Conservation (phyloP, 495 filamentous ascomycete genomes). For the Thozetella sp. region DNA sequence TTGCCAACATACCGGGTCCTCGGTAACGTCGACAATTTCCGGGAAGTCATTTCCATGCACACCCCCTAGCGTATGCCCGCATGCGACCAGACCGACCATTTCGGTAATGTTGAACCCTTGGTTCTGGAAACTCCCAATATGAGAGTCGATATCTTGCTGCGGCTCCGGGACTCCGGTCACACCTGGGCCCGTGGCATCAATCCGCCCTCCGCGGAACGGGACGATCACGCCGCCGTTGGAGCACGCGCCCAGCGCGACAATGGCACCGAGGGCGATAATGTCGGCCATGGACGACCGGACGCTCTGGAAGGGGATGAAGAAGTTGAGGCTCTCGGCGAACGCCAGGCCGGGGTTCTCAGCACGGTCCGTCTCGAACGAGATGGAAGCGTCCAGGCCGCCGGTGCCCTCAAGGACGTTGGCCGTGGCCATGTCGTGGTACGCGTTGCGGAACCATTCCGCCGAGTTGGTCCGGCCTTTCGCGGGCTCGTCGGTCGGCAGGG, state of each 20-base stretch:
- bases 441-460: conserved; percentile 46
- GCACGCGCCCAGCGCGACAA: conserved; percentile 4
- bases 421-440: conserved; percentile 39
- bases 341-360: conserved; percentile 34
- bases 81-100: conserved; percentile 40
- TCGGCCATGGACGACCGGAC: conserved; percentile 9
- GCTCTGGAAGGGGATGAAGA: conserved; percentile 10
- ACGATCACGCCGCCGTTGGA: conserved; percentile 35
- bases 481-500: not conserved
- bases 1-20: conserved; percentile 2
- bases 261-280: conserved; percentile 8
- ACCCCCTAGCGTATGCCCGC: conserved; percentile 22
- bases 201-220: conserved; percentile 35
- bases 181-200: conserved; percentile 42
- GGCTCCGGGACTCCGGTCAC: conserved; percentile 41
- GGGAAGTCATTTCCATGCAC: conserved; percentile 24
- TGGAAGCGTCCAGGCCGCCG: conserved; percentile 34
- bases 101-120: conserved; percentile 21
- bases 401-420: conserved; percentile 20
- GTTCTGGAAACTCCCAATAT: conserved; percentile 16
- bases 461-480: conserved; percentile 20
- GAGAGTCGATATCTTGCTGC: conserved; percentile 7
- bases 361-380: conserved; percentile 28
- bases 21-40: conserved; percentile 13
- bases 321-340: conserved; percentile 35